These are phyloP conservation scores for Debaryomyces robertsiae DNA, from an alignment of 1,139 yeast genomes.

Conservation along the genomic window DNA sequence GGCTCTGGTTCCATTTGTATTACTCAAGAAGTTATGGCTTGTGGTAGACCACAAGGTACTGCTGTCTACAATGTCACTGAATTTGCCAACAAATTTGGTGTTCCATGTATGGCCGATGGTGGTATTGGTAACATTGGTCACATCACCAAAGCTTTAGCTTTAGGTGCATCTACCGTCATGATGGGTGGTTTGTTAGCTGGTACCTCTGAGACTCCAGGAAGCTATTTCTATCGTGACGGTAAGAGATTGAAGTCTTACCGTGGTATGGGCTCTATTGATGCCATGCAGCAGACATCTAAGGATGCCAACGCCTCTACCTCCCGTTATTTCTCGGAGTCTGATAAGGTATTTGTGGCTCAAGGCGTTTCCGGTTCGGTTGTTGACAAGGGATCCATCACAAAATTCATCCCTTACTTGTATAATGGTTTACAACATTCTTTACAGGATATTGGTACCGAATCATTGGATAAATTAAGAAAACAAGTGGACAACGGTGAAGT, in stretches of 20 bases:
- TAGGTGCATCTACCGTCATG: slow-evolving; percentile 98
- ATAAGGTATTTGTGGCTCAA: slow-evolving; percentile 95
- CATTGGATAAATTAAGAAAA: slow-evolving; percentile 64
- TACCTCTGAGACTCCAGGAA: slow-evolving; percentile 98
- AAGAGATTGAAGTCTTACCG: slow-evolving; percentile 96
- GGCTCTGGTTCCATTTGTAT: slow-evolving; percentile 99
- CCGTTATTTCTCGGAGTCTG: slow-evolving; percentile 95
- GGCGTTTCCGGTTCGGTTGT: slow-evolving; percentile 98
- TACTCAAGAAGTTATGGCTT: slow-evolving; percentile 99
- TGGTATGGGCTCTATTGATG: slow-evolving; percentile 99
- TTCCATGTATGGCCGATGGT: slow-evolving; percentile 98
- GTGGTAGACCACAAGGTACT: slow-evolving; percentile 99
- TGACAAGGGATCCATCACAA: slow-evolving; percentile 93
- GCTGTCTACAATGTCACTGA: slow-evolving; percentile 88
- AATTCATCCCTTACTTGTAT: slow-evolving; percentile 90
- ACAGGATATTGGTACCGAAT: slow-evolving; percentile 91
- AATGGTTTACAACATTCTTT: slow-evolving; percentile 98
- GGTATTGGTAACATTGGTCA: slow-evolving; percentile 99
- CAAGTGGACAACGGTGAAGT: slow-evolving; percentile 68
- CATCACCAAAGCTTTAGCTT: slow-evolving; percentile 92
- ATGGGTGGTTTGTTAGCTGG: slow-evolving; percentile 99
- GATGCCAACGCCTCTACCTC: slow-evolving; percentile 97
- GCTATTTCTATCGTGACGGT: slow-evolving; percentile 96
- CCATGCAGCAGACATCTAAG: slow-evolving; percentile 90
- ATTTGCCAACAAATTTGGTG: slow-evolving; percentile 87